Conservation (phyloP, 345 rosid species). For the Mangifera indica region DNA sequence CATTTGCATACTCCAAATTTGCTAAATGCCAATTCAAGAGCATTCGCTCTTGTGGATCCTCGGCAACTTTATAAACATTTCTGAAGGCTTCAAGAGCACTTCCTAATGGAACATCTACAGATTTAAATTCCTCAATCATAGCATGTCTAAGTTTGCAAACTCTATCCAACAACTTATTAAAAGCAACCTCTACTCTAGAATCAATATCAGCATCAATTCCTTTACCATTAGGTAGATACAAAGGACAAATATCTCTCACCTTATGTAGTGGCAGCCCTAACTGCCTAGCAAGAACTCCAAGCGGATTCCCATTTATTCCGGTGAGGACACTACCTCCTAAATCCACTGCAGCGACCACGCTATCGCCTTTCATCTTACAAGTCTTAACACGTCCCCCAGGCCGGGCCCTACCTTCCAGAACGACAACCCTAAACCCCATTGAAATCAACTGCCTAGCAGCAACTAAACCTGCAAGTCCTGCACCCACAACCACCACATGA, state of each 20-base stretch:
- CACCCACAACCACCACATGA: conserved; percentile 83
- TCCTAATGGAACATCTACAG: conserved; percentile 81
- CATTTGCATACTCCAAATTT: conserved; percentile 91
- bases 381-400: conserved; percentile 94
- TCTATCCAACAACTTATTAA: conserved; percentile 84
- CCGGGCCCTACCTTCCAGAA: conserved; percentile 81
- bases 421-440: conserved; percentile 86
- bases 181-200: conserved; percentile 75
- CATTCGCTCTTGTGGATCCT: conserved; percentile 77
- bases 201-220: conserved; percentile 71
- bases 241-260: conserved; percentile 91
- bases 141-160: conserved; percentile 94
- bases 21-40: conserved; percentile 94
- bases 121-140: conserved; percentile 92
- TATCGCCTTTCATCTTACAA: conserved; percentile 69
- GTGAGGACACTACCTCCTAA: conserved; percentile 95
- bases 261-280: conserved; percentile 87
- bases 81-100: conserved; percentile 85
- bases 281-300: conserved; percentile 91
- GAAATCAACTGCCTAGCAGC: conserved; percentile 81
- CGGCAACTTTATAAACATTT: conserved; percentile 73
- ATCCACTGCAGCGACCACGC: conserved; percentile 79
- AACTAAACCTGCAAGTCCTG: conserved; percentile 82
- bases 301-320: conserved; percentile 90
- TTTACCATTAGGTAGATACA: conserved; percentile 83